Percentiles rank a stretch among this genome's conserved stretches.
These are phyloP conservation scores for Malus orientalis DNA, from an alignment of 306 rosid genomes.

Conservation along the genomic window DNA sequence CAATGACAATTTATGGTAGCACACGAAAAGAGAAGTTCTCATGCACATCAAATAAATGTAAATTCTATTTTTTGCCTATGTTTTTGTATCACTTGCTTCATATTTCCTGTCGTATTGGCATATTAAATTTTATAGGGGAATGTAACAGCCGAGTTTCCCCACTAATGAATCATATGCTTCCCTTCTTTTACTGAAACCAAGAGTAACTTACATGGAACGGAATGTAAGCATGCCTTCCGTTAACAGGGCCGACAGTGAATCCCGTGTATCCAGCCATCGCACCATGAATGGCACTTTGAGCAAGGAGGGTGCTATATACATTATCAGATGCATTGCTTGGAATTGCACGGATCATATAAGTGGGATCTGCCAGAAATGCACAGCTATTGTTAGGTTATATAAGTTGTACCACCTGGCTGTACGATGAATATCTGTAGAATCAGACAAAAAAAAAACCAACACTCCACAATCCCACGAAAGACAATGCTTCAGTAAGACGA, in stretches of 20 bases:
- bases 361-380: constrained; percentile 46
- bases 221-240: constrained; percentile 59
- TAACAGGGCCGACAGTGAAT: constrained; percentile 59
- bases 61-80: background rate
- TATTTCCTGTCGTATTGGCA: background rate
- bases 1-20: background rate
- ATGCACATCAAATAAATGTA: background rate
- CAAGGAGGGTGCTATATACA: constrained; percentile 61
- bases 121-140: background rate
- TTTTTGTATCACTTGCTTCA: background rate
- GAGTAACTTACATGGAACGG: constrained; percentile 45
- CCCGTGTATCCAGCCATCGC: constrained; percentile 77
- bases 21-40: background rate
- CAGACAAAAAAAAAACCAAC: background rate
- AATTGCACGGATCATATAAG: constrained; percentile 73
- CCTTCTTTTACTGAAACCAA: background rate
- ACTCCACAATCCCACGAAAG: background rate
- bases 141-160: background rate
- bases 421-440: background rate
- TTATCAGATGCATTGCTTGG: constrained; percentile 73
- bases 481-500: background rate
- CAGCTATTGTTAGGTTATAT: background rate
- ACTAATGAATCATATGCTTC: background rate
- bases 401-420: background rate
- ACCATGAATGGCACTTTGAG: constrained; percentile 66